Evolutionary conservation across 805 yeast genomes (phyloP).

Genomic region (Spathaspora sp.): DNA sequence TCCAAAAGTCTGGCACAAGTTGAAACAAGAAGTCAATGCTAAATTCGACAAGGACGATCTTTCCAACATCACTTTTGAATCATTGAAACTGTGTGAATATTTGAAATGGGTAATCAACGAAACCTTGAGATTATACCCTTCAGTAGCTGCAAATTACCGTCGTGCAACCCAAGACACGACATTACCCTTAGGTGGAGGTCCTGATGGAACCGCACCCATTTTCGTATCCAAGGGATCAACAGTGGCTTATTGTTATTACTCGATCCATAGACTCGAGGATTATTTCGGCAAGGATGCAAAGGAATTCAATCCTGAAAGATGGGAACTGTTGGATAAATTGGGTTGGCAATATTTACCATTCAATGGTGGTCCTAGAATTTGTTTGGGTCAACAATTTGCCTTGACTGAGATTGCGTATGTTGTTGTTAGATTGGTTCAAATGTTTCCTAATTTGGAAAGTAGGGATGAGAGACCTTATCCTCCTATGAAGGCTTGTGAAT

Average conservation of each 20-base stretch:
- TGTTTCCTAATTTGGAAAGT: constrained; percentile 18
- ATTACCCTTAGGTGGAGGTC: constrained; percentile 36
- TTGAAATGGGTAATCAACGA: constrained; percentile 30
- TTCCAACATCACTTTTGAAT: constrained; percentile 21
- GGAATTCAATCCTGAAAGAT: constrained; percentile 47
- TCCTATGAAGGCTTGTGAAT: constrained; percentile 26
- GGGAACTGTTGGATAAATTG: constrained; percentile 35
- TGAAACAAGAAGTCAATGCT: constrained; percentile 22
- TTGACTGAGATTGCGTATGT: constrained; percentile 49
- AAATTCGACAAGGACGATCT: constrained; percentile 26
- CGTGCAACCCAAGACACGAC: constrained; percentile 28
- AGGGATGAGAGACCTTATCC: constrained; percentile 24
- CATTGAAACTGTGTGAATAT: constrained; percentile 31
- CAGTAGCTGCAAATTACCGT: constrained; percentile 31
- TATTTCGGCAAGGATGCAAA: constrained; percentile 44
- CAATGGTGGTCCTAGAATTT: constrained; percentile 55
- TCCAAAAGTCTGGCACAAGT: constrained; percentile 24
- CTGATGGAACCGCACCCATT: constrained; percentile 33
- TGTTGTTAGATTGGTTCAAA: constrained; percentile 30
- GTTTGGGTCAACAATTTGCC: constrained; percentile 56
- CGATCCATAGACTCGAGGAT: constrained; percentile 39
- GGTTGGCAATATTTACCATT: constrained; percentile 52
- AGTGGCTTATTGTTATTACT: constrained; percentile 35
- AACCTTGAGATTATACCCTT: constrained; percentile 31
- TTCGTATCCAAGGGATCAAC: constrained; percentile 41